Evolutionary conservation across 2,329 filamentous ascomycete species (phyloP).

Genomic region (Chaetomiaceae sp.): DNA sequence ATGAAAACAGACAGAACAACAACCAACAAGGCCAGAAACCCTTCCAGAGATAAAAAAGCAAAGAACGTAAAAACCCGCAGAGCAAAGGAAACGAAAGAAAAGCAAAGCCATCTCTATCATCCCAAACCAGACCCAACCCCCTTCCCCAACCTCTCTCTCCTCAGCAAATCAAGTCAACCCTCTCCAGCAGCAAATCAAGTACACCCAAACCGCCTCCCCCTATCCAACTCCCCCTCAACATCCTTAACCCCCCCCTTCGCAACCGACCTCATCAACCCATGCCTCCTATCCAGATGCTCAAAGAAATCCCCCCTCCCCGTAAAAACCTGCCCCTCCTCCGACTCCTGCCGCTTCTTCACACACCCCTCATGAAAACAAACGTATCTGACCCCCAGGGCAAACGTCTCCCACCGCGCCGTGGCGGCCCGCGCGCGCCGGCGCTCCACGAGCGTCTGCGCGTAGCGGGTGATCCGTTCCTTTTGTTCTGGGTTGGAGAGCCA

Average conservation of each 20-base stretch:
- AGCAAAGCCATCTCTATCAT: too few species aligned
- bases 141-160: too few species aligned
- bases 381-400: conserved; percentile 25
- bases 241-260: conserved; percentile 13
- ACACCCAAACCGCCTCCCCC: conserved; percentile 23
- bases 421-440: conserved; percentile 17
- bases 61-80: not conserved
- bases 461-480: conserved; percentile 9
- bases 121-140: too few species aligned
- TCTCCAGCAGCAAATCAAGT: too few species aligned
- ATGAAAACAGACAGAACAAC: not conserved
- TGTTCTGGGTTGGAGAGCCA: conserved; percentile 18
- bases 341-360: not conserved
- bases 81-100: too few species aligned
- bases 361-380: conserved; percentile 22
- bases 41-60: not conserved
- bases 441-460: conserved; percentile 21
- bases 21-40: not conserved
- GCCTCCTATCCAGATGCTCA: conserved; percentile 24
- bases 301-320: conserved; percentile 23
- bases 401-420: conserved; percentile 25
- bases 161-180: too few species aligned
- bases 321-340: conserved; percentile 8
- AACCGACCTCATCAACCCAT: conserved; percentile 16
- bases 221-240: conserved; percentile 23